These are phyloP conservation scores for Candida adriatica DNA, from an alignment of 805 yeast species.

Conservation along the genomic window DNA sequence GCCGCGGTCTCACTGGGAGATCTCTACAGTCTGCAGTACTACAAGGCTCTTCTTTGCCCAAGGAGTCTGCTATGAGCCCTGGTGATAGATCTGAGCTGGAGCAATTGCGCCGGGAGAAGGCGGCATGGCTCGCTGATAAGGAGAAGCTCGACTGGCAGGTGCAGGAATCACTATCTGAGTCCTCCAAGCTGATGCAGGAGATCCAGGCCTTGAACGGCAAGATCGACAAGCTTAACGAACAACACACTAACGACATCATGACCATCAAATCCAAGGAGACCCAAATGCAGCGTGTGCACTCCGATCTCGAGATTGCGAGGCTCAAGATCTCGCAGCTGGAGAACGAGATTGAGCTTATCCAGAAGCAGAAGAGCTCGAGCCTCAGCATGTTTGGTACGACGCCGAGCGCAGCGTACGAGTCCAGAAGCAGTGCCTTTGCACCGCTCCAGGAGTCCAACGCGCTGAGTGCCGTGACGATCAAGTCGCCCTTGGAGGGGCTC, in stretches of 20 bases:
- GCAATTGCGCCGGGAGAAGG: constrained; percentile 46
- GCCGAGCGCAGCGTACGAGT: constrained; percentile 1
- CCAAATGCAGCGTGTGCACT: constrained; percentile 50
- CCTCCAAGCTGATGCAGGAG: constrained; percentile 22
- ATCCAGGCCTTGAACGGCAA: constrained; percentile 17
- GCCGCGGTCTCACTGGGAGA: constrained; percentile 36
- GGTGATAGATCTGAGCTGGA: constrained; percentile 38
- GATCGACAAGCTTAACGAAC: constrained; percentile 39
- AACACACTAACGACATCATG: constrained; percentile 43
- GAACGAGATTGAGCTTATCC: constrained; percentile 34
- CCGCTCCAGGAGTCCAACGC: constrained; percentile 18
- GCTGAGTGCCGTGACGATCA: background rate
- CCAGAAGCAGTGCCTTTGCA: constrained; percentile 6
- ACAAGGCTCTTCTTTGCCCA: background rate
- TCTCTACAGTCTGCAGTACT: constrained; percentile 29
- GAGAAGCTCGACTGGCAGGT: constrained; percentile 24
- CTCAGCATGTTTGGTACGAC: constrained; percentile 4
- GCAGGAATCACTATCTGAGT: constrained; percentile 25
- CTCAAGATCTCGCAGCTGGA: constrained; percentile 48
- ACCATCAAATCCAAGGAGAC: constrained; percentile 62
- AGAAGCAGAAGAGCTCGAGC: constrained; percentile 23
- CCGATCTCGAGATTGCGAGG: constrained; percentile 55
- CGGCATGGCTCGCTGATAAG: constrained; percentile 26
- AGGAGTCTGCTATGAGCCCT: constrained; percentile 10
- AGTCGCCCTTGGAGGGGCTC: constrained; percentile 17